A percentile compares a stretch with the other conserved stretches of the same genome.
Evolutionary conservation across 2,329 filamentous ascomycete species (phyloP).

Genomic region (Botryotinia globosa): DNA sequence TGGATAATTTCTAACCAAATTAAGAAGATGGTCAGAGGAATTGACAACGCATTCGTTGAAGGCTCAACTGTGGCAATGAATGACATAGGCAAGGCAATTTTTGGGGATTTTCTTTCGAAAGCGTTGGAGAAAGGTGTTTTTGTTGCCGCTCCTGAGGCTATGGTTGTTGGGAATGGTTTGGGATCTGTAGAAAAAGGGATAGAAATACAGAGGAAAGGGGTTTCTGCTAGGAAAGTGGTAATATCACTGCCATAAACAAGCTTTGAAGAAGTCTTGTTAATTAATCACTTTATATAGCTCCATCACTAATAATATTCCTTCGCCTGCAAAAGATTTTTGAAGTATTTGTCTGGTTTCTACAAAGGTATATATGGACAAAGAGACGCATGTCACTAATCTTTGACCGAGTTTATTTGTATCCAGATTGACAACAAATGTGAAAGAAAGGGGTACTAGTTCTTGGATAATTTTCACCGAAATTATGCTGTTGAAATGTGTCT

Average conservation of each 20-base stretch:
- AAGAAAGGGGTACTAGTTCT: background rate
- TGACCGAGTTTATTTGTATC: background rate
- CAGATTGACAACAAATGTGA: background rate
- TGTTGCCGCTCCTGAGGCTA: conserved; percentile 41
- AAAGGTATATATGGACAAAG: background rate
- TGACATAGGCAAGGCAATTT: conserved; percentile 35
- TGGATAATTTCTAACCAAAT: conserved; percentile 1
- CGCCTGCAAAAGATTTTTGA: background rate
- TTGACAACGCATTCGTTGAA: conserved; percentile 3
- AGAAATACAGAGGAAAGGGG: conserved; percentile 31
- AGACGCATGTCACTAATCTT: background rate
- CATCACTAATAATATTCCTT: background rate
- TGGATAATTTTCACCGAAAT: background rate
- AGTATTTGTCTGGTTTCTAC: background rate
- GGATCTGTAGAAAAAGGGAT: conserved; percentile 43
- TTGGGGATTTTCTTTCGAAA: conserved; percentile 39
- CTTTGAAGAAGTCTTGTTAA: no score
- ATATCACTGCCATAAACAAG: conserved; percentile 8
- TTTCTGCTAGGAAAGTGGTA: conserved; percentile 27
- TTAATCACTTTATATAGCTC: background rate
- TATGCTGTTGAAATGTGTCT: background rate
- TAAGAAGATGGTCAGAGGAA: conserved; percentile 6
- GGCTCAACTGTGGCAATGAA: conserved; percentile 10
- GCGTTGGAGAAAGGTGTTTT: conserved; percentile 41
- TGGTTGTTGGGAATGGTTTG: conserved; percentile 44